Evolutionary conservation across 352 stramenopile species (phyloP), one percentile per base, ranked within the genome.

Genomic region (Phytopythium oedochilum): DNA sequence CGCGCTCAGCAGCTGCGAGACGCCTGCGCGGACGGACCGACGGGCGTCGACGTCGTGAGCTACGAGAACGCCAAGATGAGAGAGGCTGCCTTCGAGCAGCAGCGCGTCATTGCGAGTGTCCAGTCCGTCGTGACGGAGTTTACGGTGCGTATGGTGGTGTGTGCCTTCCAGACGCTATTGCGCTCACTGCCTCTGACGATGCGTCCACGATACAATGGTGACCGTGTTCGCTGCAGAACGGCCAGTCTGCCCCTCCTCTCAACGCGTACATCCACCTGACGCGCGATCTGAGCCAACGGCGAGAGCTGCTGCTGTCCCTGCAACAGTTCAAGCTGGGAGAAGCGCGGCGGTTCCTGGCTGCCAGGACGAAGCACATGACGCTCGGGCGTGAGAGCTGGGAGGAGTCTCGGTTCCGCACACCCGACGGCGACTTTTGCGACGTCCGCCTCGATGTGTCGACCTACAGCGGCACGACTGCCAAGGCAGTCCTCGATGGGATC

Each of bases 401-500:
- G 48, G 34, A 55, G 23, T 11, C 2, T 2, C 31, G 48, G 14
- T 55, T 45, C 48, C 22, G 8, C 2, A 63, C 6, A 17, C 48
- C 3, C n/a, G 47, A 12, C 53, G 73, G 73, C 10, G 63, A 74
- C 28, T 67, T 61, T 32, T 78, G 71, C 57, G 68, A 59, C 17
- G 55, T 72, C 52, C 57, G 66, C 4, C 72, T 79, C n/a, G 71
- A 81, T 28, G 60, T 75, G 34, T 58, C 65, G 5, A 64, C 64
- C 28, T 65, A 75, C 23, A 20, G 28, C 10, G 49, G 60, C 25
- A 50, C 64, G 14, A 28, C 47, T 2, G 71, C 72, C 3, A 62
- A 66, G 31, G 51, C 60, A 8, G 65, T 82, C 6, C 75, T 80
- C 39, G 68, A 83, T 31, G 71, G 60, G 15, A 50, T 80, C n/a